Evolutionary conservation across 2,329 filamentous ascomycete genomes (phyloP).

Genomic region (Aspergillus sp.): DNA sequence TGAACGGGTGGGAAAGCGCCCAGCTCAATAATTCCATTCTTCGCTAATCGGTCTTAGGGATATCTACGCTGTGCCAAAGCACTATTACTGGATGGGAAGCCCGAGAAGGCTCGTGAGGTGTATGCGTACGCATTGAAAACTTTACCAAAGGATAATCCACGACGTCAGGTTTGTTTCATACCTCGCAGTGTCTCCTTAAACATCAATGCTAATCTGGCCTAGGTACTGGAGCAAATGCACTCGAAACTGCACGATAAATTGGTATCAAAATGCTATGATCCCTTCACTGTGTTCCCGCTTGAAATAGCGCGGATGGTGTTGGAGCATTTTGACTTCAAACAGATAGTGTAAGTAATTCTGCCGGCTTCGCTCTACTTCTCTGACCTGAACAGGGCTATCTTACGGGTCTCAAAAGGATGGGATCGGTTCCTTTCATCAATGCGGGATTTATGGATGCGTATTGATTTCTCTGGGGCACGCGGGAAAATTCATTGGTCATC

Average conservation of each 20-base stretch:
- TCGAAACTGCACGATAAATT: conserved; percentile 43
- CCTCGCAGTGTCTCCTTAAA: not conserved
- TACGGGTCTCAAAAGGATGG: conserved; percentile 59
- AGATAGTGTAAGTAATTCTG: conserved; percentile 44
- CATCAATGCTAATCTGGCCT: not conserved
- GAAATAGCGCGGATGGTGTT: conserved; percentile 56
- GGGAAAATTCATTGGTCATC: conserved; percentile 42
- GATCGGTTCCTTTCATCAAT: conserved; percentile 49
- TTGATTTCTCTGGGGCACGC: conserved; percentile 53
- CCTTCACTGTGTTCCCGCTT: conserved; percentile 53
- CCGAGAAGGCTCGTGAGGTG: conserved; percentile 54
- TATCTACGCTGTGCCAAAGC: conserved; percentile 57
- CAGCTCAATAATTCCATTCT: not conserved
- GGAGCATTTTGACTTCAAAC: conserved; percentile 52
- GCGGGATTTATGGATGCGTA: conserved; percentile 51
- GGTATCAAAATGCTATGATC: conserved; percentile 41
- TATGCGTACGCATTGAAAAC: conserved; percentile 60
- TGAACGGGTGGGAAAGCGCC: conserved; percentile 43
- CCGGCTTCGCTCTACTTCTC: not conserved
- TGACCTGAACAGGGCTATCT: conserved; percentile 39
- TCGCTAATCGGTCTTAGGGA: conserved; percentile 38
- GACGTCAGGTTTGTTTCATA: conserved; percentile 27
- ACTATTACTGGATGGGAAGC: conserved; percentile 48
- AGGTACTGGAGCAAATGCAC: conserved; percentile 49
- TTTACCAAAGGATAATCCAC: conserved; percentile 43